Percentiles rank a stretch among this genome's conserved stretches.
These are phyloP conservation scores for Austroboletus olivaceoglutinosus DNA, from an alignment of 1,284 basidiomycete species.

Conservation along the genomic window DNA sequence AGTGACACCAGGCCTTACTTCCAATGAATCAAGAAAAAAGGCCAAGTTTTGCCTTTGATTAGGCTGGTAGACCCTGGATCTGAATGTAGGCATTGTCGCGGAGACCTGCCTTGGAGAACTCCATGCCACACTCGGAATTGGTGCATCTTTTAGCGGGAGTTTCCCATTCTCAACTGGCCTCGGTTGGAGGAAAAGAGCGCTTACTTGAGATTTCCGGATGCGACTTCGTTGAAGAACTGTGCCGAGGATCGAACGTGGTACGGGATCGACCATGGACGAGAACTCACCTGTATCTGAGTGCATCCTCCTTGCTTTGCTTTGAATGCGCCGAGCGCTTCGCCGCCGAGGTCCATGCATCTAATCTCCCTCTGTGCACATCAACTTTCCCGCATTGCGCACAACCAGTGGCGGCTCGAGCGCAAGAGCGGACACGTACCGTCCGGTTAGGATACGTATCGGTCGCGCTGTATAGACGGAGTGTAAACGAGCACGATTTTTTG, in stretches of 20 bases:
- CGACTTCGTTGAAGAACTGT: slow-evolving; percentile 42
- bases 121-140: slow-evolving; percentile 38
- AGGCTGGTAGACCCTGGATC: slow-evolving; percentile 37
- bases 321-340: slow-evolving; percentile 41
- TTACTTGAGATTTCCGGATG: slow-evolving; percentile 37
- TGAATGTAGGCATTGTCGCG: slow-evolving; percentile 43
- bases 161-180: slow-evolving; percentile 13
- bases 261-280: not conserved
- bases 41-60: slow-evolving; percentile 5
- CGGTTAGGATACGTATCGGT: slow-evolving; percentile 32
- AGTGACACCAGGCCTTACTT: slow-evolving; percentile 26
- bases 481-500: not conserved
- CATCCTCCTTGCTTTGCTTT: slow-evolving; percentile 42
- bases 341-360: slow-evolving; percentile 43
- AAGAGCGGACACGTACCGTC: slow-evolving; percentile 25
- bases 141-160: slow-evolving; percentile 31
- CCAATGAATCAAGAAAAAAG: slow-evolving; percentile 1
- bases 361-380: slow-evolving; percentile 38
- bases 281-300: slow-evolving; percentile 42
- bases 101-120: slow-evolving; percentile 41
- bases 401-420: not conserved
- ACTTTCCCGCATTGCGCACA: not conserved
- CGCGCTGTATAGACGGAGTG: slow-evolving; percentile 26
- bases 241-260: not conserved
- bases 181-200: slow-evolving; percentile 15